Base-by-base conservation (phyloP, 371 early-diverging fungal genomes). In the Apophysomyces elegans region DNA sequence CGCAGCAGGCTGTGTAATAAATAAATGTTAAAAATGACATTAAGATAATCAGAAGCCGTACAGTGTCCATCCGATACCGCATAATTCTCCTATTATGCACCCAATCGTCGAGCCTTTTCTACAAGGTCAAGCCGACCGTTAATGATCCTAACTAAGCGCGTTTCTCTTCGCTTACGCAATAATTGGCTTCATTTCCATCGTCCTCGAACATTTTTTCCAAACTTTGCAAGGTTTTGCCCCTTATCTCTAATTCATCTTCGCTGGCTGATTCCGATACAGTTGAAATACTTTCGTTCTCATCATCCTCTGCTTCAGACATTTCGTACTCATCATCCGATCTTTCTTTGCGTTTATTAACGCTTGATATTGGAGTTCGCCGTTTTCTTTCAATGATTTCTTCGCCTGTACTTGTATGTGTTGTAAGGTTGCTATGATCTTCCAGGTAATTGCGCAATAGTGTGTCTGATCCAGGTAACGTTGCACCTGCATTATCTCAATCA, bases 121-220 rank as follows among this genome's bases (percentile, higher is more conserved):
- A 47, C 14, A n/a, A 4, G 11, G 11, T 21, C 9, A 56, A 36
- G n/a, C 9, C 6, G 41, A n/a, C 8, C 45, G 18, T 7, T 32
- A 26, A 26, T 26, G 2, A 32, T 13, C n/a, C 21, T 16, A 36
- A 5, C 12, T 36, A 14, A 37, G 9, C 13, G 12, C 32, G 13
- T 16, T 56, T 37, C 13, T 38, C 18, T 4, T 2, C n/a, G 14
- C 47, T 37, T 72, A 74, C 75, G 65, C 80, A 81, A 60, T 88
- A 90, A 13, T 72, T 67, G 13, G 71, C 41, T 58, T 90, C 88
- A 39, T 84, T 81, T 0, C 91, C 92, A 64, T 91, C 91, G 58
- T 89, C 90, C 16, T 83, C 79, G 47, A 81, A 65, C 2, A 69
- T 16, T 63, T 64, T 3, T 61, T 66, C 65, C 21, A 50, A 11